phyloP scores from a whole-genome alignment of 768 basidiomycete species.

The Phanerochaete carnosa region DNA sequence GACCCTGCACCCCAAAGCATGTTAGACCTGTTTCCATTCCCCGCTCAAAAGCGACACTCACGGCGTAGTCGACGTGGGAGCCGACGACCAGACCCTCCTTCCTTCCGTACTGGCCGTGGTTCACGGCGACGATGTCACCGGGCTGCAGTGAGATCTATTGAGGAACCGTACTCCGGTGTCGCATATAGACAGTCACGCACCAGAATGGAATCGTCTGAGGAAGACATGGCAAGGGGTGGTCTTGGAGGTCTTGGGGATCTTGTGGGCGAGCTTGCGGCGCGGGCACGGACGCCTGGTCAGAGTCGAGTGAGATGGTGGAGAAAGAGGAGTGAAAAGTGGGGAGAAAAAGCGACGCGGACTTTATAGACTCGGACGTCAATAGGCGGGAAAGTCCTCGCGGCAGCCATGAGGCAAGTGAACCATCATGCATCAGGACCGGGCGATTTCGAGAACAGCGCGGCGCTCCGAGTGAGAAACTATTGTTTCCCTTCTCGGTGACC shows the following conservation, averaged over 20 bases:
- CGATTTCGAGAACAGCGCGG: constrained; percentile 9
- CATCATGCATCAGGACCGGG: constrained; percentile 3
- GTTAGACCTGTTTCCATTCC: neutral
- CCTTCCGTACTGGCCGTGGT: constrained; percentile 57
- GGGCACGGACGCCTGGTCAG: constrained; percentile 11
- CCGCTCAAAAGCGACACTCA: constrained; percentile 34
- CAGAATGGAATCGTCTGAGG: constrained; percentile 14
- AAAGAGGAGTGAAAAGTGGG: constrained; percentile 27
- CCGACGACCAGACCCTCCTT: constrained; percentile 82
- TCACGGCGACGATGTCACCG: constrained; percentile 79
- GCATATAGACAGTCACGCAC: neutral
- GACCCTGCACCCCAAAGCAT: constrained; percentile 48
- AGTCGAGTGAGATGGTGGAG: constrained; percentile 15
- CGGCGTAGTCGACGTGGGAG: constrained; percentile 65
- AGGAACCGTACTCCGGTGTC: neutral
- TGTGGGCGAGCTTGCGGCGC: constrained; percentile 16
- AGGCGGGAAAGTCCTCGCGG: constrained; percentile 42
- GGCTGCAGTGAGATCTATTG: constrained; percentile 37
- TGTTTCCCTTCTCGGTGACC: neutral
- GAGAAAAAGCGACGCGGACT: constrained; percentile 30
- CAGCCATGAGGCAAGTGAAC: constrained; percentile 28
- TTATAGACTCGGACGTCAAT: constrained; percentile 48
- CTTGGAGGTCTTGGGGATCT: constrained; percentile 11
- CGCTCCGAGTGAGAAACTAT: constrained; percentile 7
- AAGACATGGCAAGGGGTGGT: constrained; percentile 28